A percentile compares a stretch with the other conserved stretches of the same genome.
Conservation (phyloP, 345 rosid species). For the Microthlaspi erraticum region DNA sequence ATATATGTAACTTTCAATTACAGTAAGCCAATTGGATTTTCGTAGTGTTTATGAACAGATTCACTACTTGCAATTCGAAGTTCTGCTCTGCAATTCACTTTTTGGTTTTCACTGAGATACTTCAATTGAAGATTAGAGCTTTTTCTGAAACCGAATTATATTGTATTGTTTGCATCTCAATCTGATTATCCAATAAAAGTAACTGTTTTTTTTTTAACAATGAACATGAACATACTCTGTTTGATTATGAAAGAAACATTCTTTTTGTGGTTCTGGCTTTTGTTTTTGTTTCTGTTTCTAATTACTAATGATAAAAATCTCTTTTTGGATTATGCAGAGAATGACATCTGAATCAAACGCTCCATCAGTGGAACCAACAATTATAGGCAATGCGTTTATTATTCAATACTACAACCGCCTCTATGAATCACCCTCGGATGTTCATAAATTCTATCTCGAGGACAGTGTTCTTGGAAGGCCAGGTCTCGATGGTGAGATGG, state of each 20-base stretch:
- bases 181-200: too few relatives aligned
- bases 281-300: too few relatives aligned
- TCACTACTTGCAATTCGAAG: slow-evolving; percentile 2
- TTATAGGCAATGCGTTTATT: slow-evolving; percentile 69
- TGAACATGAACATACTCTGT: not conserved
- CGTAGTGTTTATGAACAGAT: not conserved
- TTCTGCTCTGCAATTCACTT: not conserved
- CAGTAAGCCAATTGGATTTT: not conserved
- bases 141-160: not conserved
- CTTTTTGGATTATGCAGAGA: slow-evolving; percentile 48
- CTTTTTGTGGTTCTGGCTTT: too few relatives aligned
- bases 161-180: not conserved
- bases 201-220: not conserved
- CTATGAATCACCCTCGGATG: slow-evolving; percentile 47
- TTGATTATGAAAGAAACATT: not conserved
- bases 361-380: slow-evolving; percentile 47
- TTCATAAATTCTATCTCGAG: slow-evolving; percentile 66
- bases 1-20: not conserved
- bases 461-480: slow-evolving; percentile 61
- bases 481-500: slow-evolving; percentile 53
- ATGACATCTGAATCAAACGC: slow-evolving; percentile 52
- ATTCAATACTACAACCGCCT: slow-evolving; percentile 58
- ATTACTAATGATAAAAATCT: not conserved
- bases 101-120: slow-evolving; percentile 4
- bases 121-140: not conserved